These are phyloP conservation scores for Candida khao-thaluensis DNA, from an alignment of 805 yeast species.

Conservation along the genomic window DNA sequence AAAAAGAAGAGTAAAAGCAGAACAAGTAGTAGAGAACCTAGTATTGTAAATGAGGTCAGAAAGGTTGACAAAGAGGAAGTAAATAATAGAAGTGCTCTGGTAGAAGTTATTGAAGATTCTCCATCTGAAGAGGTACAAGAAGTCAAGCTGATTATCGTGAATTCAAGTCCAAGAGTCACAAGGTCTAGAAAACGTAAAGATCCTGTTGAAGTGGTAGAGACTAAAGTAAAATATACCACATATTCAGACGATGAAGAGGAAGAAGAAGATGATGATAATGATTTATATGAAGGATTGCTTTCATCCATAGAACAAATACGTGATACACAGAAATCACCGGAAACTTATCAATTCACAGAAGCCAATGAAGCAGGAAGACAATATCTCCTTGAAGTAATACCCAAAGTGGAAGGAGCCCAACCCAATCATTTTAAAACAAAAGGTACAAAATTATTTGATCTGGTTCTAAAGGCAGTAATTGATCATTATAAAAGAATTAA, in stretches of 20 bases:
- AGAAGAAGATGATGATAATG: constrained; percentile 4
- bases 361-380: constrained; percentile 27
- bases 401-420: constrained; percentile 23
- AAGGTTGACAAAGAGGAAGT: background rate
- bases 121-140: background rate
- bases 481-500: constrained; percentile 14
- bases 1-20: constrained; percentile 6
- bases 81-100: too few relatives aligned
- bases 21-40: constrained; percentile 2
- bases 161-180: background rate
- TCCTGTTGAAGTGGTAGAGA: too few relatives aligned
- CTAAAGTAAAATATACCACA: background rate
- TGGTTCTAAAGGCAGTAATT: constrained; percentile 21
- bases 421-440: constrained; percentile 23
- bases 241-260: background rate
- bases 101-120: background rate
- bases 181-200: background rate
- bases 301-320: constrained; percentile 4
- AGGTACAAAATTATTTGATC: constrained; percentile 27
- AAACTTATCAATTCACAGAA: constrained; percentile 21
- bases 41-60: background rate
- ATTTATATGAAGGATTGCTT: constrained; percentile 2
- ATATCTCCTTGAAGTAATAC: constrained; percentile 28
- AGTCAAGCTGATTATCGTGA: background rate
- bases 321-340: constrained; percentile 1